Percentiles rank a stretch among this genome's conserved stretches.
phyloP scores from a whole-genome alignment of 2,329 filamentous ascomycete species.

The Ophiostoma sp. region DNA sequence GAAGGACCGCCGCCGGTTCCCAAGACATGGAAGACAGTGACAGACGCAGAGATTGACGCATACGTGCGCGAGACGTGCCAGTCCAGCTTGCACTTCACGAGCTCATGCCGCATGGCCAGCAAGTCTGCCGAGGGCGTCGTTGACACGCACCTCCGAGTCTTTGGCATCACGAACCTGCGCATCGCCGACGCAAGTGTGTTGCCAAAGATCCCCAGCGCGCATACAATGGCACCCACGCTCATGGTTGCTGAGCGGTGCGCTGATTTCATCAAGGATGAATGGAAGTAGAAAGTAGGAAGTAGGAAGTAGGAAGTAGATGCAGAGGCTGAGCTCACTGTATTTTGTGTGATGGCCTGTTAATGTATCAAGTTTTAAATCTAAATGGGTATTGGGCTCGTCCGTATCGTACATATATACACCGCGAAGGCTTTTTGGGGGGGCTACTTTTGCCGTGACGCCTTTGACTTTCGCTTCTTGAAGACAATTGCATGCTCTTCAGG shows the following conservation, averaged over 20 bases:
- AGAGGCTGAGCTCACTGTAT: neutral
- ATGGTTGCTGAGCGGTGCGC: constrained; percentile 35
- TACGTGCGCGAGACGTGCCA: constrained; percentile 28
- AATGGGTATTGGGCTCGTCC: constrained; percentile 1
- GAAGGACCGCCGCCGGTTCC: constrained; percentile 13
- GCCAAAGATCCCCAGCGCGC: constrained; percentile 31
- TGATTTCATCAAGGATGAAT: constrained; percentile 31
- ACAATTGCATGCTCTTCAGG: constrained; percentile 34
- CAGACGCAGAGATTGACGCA: constrained; percentile 33
- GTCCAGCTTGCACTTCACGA: constrained; percentile 36
- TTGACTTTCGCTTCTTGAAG: constrained; percentile 76
- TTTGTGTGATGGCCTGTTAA: neutral
- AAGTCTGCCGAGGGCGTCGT: constrained; percentile 28
- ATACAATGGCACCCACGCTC: constrained; percentile 32
- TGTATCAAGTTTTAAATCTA: neutral
- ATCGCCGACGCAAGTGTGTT: constrained; percentile 34
- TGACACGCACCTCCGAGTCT: constrained; percentile 30
- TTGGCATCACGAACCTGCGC: constrained; percentile 29
- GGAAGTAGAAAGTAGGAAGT: constrained; percentile 1
- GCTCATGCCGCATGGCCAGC: constrained; percentile 39
- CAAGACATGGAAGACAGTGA: constrained; percentile 30
- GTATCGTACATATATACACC: constrained; percentile 14
- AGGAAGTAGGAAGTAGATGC: neutral
- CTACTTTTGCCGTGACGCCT: constrained; percentile 52
- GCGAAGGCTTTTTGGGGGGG: neutral